These are phyloP conservation scores for Cardamine chenopodiifolia DNA, from an alignment of 345 rosid species.

Conservation along the genomic window DNA sequence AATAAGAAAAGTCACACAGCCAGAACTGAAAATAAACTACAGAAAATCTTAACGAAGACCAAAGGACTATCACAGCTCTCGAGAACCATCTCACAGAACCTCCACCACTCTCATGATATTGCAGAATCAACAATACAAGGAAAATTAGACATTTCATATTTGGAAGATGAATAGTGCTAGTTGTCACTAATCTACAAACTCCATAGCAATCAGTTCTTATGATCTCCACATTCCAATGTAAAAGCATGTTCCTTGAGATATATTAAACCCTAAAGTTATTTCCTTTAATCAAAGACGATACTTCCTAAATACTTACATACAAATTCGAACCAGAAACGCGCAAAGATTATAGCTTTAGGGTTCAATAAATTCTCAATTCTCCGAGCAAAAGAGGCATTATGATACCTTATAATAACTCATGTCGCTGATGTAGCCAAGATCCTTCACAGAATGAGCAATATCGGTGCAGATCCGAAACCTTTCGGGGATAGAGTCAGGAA, in stretches of 20 bases:
- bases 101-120: background rate
- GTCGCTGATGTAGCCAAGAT: constrained; percentile 65
- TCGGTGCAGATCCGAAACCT: constrained; percentile 66
- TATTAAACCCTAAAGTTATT: background rate
- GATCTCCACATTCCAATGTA: background rate
- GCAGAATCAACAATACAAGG: constrained; percentile 13
- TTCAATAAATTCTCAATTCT: background rate
- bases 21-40: background rate
- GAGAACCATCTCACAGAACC: too few species aligned
- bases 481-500: constrained; percentile 58
- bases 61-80: constrained; percentile 9
- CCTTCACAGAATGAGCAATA: constrained; percentile 54
- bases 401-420: constrained; percentile 65
- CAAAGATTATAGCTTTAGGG: background rate
- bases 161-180: background rate
- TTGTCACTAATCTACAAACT: background rate
- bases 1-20: constrained; percentile 49
- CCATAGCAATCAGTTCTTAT: background rate
- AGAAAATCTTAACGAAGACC: background rate
- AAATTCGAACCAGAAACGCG: background rate
- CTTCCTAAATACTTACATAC: too few species aligned
- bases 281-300: background rate
- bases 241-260: background rate
- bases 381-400: background rate
- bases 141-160: background rate